A percentile compares a stretch with the other conserved stretches of the same genome.
Evolutionary conservation across 108 stramenopile genomes (phyloP).

Genomic region (Pseudonitzschia multistriata): DNA sequence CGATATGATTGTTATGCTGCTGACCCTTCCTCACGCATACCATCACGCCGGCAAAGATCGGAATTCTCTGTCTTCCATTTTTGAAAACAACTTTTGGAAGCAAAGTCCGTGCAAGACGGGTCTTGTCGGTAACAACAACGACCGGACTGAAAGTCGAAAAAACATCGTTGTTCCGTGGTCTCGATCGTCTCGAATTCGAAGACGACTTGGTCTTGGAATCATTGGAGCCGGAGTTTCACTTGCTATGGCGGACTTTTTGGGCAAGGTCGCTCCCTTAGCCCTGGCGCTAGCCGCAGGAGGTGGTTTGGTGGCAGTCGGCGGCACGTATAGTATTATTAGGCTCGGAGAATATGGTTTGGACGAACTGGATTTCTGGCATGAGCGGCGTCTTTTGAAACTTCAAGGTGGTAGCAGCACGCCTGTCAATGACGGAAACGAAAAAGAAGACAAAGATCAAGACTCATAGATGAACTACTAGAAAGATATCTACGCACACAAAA

Average conservation of each 20-base stretch:
- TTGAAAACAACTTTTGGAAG: constrained; percentile 18
- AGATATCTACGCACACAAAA: too few species aligned
- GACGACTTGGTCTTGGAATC: constrained; percentile 19
- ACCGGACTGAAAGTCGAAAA: neutral
- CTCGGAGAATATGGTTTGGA: constrained; percentile 26
- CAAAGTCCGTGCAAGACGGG: constrained; percentile 34
- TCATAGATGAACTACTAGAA: too few species aligned
- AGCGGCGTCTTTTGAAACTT: constrained; percentile 21
- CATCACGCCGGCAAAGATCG: constrained; percentile 48
- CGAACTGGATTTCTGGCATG: constrained; percentile 33
- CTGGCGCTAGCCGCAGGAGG: constrained; percentile 57
- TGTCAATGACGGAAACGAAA: neutral
- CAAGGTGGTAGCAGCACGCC: neutral
- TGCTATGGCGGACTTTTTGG: constrained; percentile 38
- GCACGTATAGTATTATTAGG: constrained; percentile 35
- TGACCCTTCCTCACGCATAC: constrained; percentile 48
- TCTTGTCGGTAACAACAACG: neutral
- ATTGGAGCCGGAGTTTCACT: constrained; percentile 40
- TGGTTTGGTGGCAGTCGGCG: constrained; percentile 43
- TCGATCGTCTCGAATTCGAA: neutral
- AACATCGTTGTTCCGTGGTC: neutral
- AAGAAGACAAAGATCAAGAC: neutral
- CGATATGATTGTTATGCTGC: constrained; percentile 35
- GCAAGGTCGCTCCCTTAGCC: constrained; percentile 50
- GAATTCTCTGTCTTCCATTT: constrained; percentile 23